Conservation (phyloP, 257 asterid species). For the Scutellaria minor region DNA sequence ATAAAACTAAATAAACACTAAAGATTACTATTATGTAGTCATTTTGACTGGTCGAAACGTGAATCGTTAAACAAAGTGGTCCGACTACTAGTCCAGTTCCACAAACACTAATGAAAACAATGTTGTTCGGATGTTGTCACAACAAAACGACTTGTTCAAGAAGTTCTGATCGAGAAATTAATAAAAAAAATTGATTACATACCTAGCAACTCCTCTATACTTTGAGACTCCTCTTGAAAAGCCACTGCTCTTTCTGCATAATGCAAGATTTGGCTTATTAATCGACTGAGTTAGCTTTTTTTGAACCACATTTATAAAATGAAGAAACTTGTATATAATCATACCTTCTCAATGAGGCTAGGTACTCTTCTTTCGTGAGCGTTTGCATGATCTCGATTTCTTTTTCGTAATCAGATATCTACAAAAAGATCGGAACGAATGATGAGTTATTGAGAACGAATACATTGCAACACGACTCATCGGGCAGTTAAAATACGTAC, state of each 20-base stretch:
- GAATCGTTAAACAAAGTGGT: too few species aligned
- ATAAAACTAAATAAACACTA: too few species aligned
- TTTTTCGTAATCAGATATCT: constrained; percentile 32
- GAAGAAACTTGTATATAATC: neutral
- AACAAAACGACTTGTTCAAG: too few species aligned
- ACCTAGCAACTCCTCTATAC: constrained; percentile 49
- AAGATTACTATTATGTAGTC: too few species aligned
- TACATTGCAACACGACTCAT: neutral
- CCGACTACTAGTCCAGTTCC: too few species aligned
- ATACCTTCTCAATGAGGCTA: constrained; percentile 47
- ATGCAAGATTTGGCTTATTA: constrained; percentile 19
- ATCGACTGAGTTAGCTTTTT: constrained; percentile 1
- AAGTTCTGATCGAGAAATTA: too few species aligned
- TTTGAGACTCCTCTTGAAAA: constrained; percentile 51
- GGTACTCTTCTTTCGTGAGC: constrained; percentile 59
- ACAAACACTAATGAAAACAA: too few species aligned
- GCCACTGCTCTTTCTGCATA: constrained; percentile 51
- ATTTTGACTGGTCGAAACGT: too few species aligned
- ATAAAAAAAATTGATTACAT: neutral
- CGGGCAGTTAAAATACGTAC: constrained; percentile 24
- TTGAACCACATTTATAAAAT: neutral
- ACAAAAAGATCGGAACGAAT: neutral
- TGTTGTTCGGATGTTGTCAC: too few species aligned
- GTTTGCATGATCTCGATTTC: constrained; percentile 57
- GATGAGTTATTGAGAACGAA: neutral